phyloP scores from a whole-genome alignment of 768 basidiomycete species.

The Paxillus involutus region DNA sequence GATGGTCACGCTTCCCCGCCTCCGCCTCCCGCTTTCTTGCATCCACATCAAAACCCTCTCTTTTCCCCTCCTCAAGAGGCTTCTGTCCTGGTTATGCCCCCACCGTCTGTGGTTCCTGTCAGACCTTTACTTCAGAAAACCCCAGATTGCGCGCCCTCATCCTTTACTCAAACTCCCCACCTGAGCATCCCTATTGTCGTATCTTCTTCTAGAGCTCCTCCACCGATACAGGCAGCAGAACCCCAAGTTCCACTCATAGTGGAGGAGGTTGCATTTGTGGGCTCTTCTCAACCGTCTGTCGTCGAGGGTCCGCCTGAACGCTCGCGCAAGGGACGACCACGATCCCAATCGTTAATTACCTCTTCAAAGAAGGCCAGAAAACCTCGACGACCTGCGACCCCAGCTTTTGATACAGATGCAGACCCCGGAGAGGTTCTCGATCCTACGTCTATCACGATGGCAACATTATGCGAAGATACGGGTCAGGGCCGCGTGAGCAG shows the following conservation, averaged over 20 bases:
- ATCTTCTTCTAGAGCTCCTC: constrained; percentile 17
- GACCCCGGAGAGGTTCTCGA: constrained; percentile 78
- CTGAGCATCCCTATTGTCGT: constrained; percentile 17
- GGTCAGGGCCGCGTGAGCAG: constrained; percentile 79
- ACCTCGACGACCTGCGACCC: constrained; percentile 46
- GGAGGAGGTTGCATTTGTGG: neutral
- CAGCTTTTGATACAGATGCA: constrained; percentile 56
- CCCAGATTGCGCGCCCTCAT: constrained; percentile 1
- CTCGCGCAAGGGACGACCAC: constrained; percentile 20
- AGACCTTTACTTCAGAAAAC: constrained; percentile 9
- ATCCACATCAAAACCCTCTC: constrained; percentile 1
- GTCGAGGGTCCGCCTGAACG: constrained; percentile 6
- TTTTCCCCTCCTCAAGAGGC: neutral
- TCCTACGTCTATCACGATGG: constrained; percentile 85
- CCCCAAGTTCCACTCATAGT: neutral
- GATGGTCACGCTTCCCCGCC: constrained; percentile 13
- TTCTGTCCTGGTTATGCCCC: neutral
- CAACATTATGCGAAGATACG: constrained; percentile 71
- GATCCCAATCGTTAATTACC: constrained; percentile 14
- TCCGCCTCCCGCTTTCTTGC: neutral
- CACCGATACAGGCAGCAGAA: constrained; percentile 1
- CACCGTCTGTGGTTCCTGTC: constrained; percentile 5
- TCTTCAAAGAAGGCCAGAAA: constrained; percentile 36
- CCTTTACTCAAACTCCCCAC: constrained; percentile 2
- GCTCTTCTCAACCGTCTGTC: constrained; percentile 16